Percentiles rank a stretch among this genome's conserved stretches.
These are phyloP conservation scores for Prunus mume DNA, from an alignment of 306 rosid species.

Conservation along the genomic window DNA sequence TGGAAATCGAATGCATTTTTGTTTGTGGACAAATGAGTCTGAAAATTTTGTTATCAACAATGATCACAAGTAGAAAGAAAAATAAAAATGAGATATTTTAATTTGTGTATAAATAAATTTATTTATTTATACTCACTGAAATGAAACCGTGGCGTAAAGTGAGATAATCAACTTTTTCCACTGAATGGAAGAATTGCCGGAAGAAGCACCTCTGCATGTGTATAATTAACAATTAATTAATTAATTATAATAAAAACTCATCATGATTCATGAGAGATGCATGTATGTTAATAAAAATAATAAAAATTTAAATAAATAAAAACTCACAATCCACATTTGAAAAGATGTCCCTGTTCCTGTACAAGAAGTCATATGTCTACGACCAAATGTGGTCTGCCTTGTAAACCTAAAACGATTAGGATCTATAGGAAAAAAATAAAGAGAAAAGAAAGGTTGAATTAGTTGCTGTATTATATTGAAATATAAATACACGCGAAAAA, in stretches of 20 bases:
- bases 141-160: conserved; percentile 63
- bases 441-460: not conserved
- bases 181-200: conserved; percentile 53
- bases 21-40: conserved; percentile 48
- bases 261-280: not conserved
- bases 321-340: conserved; percentile 51
- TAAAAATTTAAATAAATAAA: not conserved
- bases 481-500: too few relatives aligned
- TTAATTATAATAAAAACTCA: not conserved
- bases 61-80: not conserved
- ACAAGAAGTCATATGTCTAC: conserved; percentile 43
- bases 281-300: not conserved
- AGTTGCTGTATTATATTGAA: not conserved
- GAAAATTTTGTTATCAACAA: conserved; percentile 3
- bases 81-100: not conserved
- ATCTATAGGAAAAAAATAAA: conserved; percentile 24
- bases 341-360: conserved; percentile 28
- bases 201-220: conserved; percentile 56
- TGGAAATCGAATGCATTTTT: conserved; percentile 42
- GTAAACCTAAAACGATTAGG: conserved; percentile 56
- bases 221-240: not conserved
- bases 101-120: not conserved
- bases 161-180: conserved; percentile 57
- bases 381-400: conserved; percentile 57
- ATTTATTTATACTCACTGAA: conserved; percentile 29